A percentile compares a stretch with the other conserved stretches of the same genome.
phyloP scores from a whole-genome alignment of 768 basidiomycete genomes.

The Crepidotus variabilis region DNA sequence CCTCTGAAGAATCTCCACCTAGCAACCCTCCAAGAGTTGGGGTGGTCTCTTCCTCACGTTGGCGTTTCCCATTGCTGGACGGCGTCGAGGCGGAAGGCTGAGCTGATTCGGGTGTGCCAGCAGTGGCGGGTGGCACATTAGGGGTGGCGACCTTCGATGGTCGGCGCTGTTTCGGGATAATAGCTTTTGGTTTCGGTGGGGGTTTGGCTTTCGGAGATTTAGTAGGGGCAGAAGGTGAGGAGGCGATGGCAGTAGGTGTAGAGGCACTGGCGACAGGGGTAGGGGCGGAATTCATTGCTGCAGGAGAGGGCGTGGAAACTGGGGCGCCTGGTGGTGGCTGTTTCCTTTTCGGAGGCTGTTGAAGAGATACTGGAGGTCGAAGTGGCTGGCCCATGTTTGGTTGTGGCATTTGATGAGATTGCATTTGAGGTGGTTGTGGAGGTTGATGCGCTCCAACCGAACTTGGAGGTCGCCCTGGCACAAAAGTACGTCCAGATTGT shows the following conservation, averaged over 20 bases:
- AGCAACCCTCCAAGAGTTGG: slow-evolving; percentile 19
- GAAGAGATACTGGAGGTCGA: slow-evolving; percentile 16
- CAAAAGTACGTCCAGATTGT: slow-evolving; percentile 9
- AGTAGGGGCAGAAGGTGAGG: slow-evolving; percentile 60
- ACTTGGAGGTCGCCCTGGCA: slow-evolving; percentile 11
- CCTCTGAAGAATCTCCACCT: slow-evolving; percentile 24
- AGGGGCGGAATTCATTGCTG: slow-evolving; percentile 29
- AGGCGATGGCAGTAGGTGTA: slow-evolving; percentile 49
- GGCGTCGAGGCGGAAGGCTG: slow-evolving; percentile 19
- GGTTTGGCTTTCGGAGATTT: slow-evolving; percentile 68
- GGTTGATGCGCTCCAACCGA: slow-evolving; percentile 17
- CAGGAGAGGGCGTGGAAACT: slow-evolving; percentile 45
- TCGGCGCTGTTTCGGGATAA: slow-evolving; percentile 25
- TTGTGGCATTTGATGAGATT: slow-evolving; percentile 16
- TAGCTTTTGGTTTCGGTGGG: slow-evolving; percentile 40
- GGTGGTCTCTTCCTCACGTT: slow-evolving; percentile 50
- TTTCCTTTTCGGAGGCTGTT: slow-evolving; percentile 18
- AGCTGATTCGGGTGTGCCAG: slow-evolving; percentile 15
- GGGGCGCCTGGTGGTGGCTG: slow-evolving; percentile 10
- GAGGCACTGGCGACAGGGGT: slow-evolving; percentile 41
- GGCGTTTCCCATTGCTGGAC: slow-evolving; percentile 38
- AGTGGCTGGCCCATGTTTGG: slow-evolving; percentile 14
- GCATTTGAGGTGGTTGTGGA: slow-evolving; percentile 9
- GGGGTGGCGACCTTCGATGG: slow-evolving; percentile 27
- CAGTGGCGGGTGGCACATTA: slow-evolving; percentile 17